These are phyloP conservation scores for Dalbergia cochinchinensis DNA, from an alignment of 306 rosid species.

Conservation along the genomic window DNA sequence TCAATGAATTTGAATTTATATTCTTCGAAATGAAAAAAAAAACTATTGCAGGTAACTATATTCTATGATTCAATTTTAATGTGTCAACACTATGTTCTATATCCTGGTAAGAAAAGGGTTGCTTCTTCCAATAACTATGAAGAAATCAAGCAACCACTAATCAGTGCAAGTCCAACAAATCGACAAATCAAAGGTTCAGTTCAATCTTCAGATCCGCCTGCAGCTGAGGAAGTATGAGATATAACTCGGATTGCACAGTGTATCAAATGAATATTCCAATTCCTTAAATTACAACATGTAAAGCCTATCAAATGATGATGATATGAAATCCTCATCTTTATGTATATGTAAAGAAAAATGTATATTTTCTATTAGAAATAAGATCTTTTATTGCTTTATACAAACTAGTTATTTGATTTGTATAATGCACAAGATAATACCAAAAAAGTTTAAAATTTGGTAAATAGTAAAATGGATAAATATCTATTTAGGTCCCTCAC, in stretches of 20 bases:
- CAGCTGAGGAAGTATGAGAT: constrained; percentile 18
- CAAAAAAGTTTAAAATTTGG: too few species aligned
- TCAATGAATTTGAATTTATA: not conserved
- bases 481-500: too few species aligned
- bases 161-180: constrained; percentile 22
- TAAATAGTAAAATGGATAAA: too few species aligned
- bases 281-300: not conserved
- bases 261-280: not conserved
- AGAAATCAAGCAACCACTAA: constrained; percentile 57
- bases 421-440: too few species aligned
- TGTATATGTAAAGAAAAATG: too few species aligned
- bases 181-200: constrained; percentile 38
- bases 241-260: not conserved
- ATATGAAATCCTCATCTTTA: too few species aligned
- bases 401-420: too few species aligned
- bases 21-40: not conserved
- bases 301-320: not conserved
- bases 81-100: constrained; percentile 73
- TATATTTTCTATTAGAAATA: too few species aligned
- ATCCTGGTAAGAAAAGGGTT: constrained; percentile 52
- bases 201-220: constrained; percentile 38
- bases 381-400: too few species aligned
- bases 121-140: constrained; percentile 27
- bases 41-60: constrained; percentile 68
- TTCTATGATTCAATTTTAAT: constrained; percentile 76